phyloP scores from a whole-genome alignment of 768 basidiomycete genomes.

The Lepiota brunneoincarnata region DNA sequence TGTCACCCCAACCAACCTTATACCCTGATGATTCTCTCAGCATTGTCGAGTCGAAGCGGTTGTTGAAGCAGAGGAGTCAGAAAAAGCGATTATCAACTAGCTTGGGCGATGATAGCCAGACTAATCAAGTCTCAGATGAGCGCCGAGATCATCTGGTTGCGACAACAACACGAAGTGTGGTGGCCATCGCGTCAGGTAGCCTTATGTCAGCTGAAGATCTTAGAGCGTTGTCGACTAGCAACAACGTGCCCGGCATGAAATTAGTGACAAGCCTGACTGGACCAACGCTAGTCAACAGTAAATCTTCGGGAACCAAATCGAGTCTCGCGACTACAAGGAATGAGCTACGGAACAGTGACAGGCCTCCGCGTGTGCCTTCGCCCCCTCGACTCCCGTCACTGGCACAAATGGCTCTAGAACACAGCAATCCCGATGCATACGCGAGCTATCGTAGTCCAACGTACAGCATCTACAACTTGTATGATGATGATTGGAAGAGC shows the following conservation, averaged over 20 bases:
- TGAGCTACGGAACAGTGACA: conserved; percentile 37
- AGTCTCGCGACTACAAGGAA: neutral
- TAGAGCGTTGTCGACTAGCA: neutral
- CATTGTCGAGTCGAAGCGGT: conserved; percentile 35
- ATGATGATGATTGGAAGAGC: conserved; percentile 62
- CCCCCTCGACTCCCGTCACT: conserved; percentile 73
- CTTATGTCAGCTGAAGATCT: conserved; percentile 6
- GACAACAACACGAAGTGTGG: conserved; percentile 7
- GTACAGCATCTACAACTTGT: conserved; percentile 78
- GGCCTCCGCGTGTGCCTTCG: conserved; percentile 76
- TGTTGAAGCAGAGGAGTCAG: conserved; percentile 16
- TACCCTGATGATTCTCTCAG: conserved; percentile 76
- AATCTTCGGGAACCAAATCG: neutral
- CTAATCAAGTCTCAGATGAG: neutral
- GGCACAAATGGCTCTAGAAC: conserved; percentile 73
- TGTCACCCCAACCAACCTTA: conserved; percentile 58
- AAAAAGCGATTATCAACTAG: neutral
- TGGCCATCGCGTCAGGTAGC: conserved; percentile 5
- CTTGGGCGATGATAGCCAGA: conserved; percentile 5
- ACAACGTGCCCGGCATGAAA: neutral
- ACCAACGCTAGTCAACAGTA: neutral
- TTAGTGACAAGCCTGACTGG: neutral
- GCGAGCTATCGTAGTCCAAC: conserved; percentile 75
- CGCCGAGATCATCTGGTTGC: conserved; percentile 7
- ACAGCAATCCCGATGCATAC: conserved; percentile 58